Percentiles rank a stretch among this genome's conserved stretches.
These are phyloP conservation scores for Lichtheimia ornata DNA, from an alignment of 371 early-diverging fungal species.

Conservation along the genomic window DNA sequence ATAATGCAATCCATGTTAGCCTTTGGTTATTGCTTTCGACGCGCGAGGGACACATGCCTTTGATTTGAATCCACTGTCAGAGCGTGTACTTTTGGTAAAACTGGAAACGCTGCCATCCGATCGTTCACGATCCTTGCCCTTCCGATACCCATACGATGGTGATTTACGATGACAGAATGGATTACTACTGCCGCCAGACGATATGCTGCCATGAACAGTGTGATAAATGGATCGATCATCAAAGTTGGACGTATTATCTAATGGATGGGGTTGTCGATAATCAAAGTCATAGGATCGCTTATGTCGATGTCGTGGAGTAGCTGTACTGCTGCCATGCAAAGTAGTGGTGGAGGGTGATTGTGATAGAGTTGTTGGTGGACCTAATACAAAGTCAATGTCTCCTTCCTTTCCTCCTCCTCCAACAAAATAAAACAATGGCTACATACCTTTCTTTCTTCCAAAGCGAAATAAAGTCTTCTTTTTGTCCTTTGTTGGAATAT, in stretches of 20 bases:
- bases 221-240: conserved; percentile 9
- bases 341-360: conserved; percentile 5
- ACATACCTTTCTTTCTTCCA: conserved; percentile 32
- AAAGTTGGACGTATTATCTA: conserved; percentile 7
- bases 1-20: conserved; percentile 1
- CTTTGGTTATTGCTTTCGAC: not conserved
- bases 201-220: not conserved
- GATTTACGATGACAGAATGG: not conserved
- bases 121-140: conserved; percentile 12
- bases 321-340: conserved; percentile 2
- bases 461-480: conserved; percentile 29
- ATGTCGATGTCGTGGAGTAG: conserved; percentile 8
- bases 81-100: not conserved
- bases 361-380: not conserved
- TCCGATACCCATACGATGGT: conserved; percentile 11
- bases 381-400: not conserved
- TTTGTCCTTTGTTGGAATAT: conserved; percentile 27
- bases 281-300: conserved; percentile 17
- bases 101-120: conserved; percentile 9
- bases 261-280: conserved; percentile 7
- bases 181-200: not conserved
- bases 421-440: too few relatives aligned
- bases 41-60: not conserved
- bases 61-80: not conserved
- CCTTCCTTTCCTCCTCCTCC: too few relatives aligned